A percentile compares a stretch with the other conserved stretches of the same genome.
phyloP scores from a whole-genome alignment of 2,329 filamentous ascomycete species.

The Colletotrichum magnum region DNA sequence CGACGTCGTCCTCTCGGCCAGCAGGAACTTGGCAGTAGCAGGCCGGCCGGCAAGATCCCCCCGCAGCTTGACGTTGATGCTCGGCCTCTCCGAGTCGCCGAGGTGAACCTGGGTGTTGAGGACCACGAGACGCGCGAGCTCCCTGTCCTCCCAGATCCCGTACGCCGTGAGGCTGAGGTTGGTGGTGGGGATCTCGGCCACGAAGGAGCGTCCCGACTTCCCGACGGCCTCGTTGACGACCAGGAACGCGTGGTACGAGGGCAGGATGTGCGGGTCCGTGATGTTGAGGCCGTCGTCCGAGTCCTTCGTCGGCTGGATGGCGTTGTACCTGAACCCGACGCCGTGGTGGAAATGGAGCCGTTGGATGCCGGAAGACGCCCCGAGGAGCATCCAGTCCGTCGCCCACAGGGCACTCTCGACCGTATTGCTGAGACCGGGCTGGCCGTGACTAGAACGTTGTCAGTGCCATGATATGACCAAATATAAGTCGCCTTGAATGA shows the following conservation, averaged over 20 bases:
- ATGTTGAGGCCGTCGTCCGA: constrained; percentile 22
- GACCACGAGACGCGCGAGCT: neutral
- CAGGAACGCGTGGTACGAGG: constrained; percentile 7
- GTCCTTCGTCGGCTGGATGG: constrained; percentile 9
- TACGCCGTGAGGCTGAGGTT: constrained; percentile 11
- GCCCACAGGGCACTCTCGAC: constrained; percentile 18
- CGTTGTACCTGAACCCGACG: constrained; percentile 12
- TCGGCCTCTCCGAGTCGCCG: constrained; percentile 1
- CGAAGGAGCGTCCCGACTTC: constrained; percentile 1
- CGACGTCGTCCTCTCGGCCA: neutral
- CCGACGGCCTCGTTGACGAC: constrained; percentile 20
- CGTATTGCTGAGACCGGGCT: constrained; percentile 8
- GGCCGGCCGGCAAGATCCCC: neutral
- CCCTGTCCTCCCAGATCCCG: constrained; percentile 4
- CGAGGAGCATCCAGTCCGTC: constrained; percentile 14
- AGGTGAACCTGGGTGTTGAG: constrained; percentile 15
- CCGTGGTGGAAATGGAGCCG: constrained; percentile 19
- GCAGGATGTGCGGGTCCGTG: constrained; percentile 1
- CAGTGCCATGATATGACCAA: neutral
- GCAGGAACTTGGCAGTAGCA: neutral
- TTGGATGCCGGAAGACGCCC: neutral
- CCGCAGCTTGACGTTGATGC: neutral
- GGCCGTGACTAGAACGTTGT: neutral
- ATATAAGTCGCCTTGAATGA: neutral
- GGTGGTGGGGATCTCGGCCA: constrained; percentile 7